Percentiles rank a stretch among this genome's conserved stretches.
phyloP scores from a whole-genome alignment of 495 filamentous ascomycete species.

The Penicillium egyptiacum region DNA sequence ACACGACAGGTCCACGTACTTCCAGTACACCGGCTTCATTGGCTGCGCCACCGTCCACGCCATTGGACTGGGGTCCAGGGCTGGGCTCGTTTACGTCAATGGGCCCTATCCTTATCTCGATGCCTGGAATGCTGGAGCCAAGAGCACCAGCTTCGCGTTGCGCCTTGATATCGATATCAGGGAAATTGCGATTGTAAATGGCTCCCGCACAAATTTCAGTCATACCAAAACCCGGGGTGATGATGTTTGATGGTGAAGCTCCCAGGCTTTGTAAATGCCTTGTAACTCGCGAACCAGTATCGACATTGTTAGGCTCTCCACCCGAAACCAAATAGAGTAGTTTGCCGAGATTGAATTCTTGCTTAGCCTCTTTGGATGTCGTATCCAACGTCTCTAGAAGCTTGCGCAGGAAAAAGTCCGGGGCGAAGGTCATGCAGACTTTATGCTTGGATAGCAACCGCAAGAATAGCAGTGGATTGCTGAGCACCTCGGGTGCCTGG shows the following conservation, averaged over 20 bases:
- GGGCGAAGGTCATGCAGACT: conserved; percentile 47
- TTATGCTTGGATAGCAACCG: conserved; percentile 37
- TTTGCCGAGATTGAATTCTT: conserved; percentile 20
- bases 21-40: conserved; percentile 26
- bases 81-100: neutral
- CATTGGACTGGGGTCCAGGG: no score
- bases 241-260: conserved; percentile 36
- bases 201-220: conserved; percentile 54
- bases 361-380: neutral
- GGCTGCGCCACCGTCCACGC: neutral
- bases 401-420: conserved; percentile 50
- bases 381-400: neutral
- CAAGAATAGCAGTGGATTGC: conserved; percentile 38
- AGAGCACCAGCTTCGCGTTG: conserved; percentile 32
- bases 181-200: conserved; percentile 43
- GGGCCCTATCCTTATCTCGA: neutral
- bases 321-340: conserved; percentile 29
- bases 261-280: conserved; percentile 26
- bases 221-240: conserved; percentile 54
- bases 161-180: conserved; percentile 31
- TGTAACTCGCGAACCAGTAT: conserved; percentile 29
- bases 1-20: conserved; percentile 59
- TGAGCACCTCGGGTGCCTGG: conserved; percentile 35
- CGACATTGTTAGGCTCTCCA: conserved; percentile 33
- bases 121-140: conserved; percentile 20